Conservation (phyloP, 1,284 basidiomycete species). For the Sanghuangporus baumii region DNA sequence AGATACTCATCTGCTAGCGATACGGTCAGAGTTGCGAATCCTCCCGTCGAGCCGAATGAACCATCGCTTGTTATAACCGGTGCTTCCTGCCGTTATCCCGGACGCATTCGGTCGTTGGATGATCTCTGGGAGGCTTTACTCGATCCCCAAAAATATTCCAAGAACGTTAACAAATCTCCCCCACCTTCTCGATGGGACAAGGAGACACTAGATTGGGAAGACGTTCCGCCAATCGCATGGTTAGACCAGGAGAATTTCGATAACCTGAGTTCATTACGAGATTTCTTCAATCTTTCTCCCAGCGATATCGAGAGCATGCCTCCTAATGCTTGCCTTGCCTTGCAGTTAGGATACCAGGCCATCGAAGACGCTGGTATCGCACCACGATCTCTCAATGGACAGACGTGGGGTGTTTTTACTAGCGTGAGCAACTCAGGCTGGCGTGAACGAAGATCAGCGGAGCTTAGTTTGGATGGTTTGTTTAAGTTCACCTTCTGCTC, state of each 20-base stretch:
- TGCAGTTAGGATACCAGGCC: slow-evolving; percentile 20
- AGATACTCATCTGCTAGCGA: neutral
- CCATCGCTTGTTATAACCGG: slow-evolving; percentile 17
- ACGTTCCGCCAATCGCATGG: slow-evolving; percentile 6
- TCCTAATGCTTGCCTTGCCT: slow-evolving; percentile 17
- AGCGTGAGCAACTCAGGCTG: slow-evolving; percentile 21
- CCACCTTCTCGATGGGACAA: neutral
- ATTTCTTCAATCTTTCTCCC: slow-evolving; percentile 18
- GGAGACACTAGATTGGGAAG: neutral
- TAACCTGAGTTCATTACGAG: slow-evolving; percentile 7
- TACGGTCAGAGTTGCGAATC: neutral
- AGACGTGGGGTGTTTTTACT: slow-evolving; percentile 18
- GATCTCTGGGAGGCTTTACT: slow-evolving; percentile 18
- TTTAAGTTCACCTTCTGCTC: neutral
- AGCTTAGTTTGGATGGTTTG: slow-evolving; percentile 7
- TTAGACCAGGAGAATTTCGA: slow-evolving; percentile 8
- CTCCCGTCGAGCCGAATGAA: neutral
- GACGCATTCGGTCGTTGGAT: slow-evolving; percentile 14
- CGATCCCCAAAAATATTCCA: slow-evolving; percentile 1
- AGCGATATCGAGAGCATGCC: slow-evolving; percentile 16
- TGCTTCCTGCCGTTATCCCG: slow-evolving; percentile 18
- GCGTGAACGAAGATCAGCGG: slow-evolving; percentile 12
- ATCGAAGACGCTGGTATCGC: slow-evolving; percentile 20
- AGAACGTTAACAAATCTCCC: neutral
- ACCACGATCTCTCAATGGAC: slow-evolving; percentile 14